Conservation (phyloP, 208 protist genomes). For the Herpetomonas samuelpessoai region DNA sequence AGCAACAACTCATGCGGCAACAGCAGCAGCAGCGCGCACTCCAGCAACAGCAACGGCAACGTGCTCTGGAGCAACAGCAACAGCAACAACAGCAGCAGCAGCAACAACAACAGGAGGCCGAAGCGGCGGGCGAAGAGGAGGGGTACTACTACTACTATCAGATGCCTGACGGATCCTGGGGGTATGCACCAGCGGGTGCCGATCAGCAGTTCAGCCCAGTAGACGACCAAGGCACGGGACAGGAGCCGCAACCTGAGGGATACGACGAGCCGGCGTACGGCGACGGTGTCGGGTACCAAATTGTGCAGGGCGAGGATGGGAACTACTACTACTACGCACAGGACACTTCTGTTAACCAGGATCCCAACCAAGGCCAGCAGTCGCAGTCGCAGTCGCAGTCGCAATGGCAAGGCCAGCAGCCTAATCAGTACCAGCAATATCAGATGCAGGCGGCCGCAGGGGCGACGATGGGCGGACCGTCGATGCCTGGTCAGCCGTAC, state of each 20-base stretch:
- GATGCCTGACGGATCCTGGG: conserved; percentile 21
- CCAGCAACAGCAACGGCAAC: not conserved
- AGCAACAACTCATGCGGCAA: not conserved
- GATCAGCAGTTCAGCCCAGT: conserved; percentile 17
- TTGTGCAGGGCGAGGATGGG: not conserved
- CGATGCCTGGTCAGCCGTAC: conserved; percentile 17
- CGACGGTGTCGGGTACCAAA: conserved; percentile 1
- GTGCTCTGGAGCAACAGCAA: no score
- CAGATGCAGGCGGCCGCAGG: conserved; percentile 3
- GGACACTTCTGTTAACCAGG: conserved; percentile 10
- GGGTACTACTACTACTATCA: conserved; percentile 27
- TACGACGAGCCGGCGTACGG: conserved; percentile 12
- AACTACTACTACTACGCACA: not conserved
- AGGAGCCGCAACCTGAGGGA: conserved; percentile 8
- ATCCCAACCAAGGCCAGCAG: conserved; percentile 5
- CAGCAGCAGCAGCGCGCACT: not conserved
- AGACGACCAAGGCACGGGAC: not conserved
- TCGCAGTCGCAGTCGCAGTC: conserved; percentile 13
- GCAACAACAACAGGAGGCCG: conserved; percentile 18
- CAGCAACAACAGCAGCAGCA: conserved; percentile 1
- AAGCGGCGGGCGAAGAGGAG: not conserved
- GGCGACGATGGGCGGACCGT: not conserved
- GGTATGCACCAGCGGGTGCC: conserved; percentile 14
- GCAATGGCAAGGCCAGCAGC: not conserved
- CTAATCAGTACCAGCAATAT: not conserved